Conservation (phyloP, 768 basidiomycete genomes). For the Pleurotus tuoliensis region DNA sequence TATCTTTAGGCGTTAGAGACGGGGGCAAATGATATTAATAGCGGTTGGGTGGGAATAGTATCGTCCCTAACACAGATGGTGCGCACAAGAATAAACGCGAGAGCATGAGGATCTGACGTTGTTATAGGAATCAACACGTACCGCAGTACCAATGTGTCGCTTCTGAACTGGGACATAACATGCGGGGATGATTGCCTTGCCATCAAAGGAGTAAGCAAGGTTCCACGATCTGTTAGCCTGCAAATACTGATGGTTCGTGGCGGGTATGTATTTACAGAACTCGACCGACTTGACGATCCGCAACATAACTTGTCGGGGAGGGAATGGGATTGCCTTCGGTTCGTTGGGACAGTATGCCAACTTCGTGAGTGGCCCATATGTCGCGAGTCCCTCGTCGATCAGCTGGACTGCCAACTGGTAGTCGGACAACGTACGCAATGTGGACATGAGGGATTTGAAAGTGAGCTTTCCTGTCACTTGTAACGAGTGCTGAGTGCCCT, state of each 20-base stretch:
- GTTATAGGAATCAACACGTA: constrained; percentile 50
- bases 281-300: constrained; percentile 46
- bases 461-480: constrained; percentile 19
- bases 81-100: neutral
- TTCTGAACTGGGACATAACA: constrained; percentile 60
- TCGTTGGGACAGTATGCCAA: constrained; percentile 56
- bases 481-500: too few relatives aligned
- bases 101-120: neutral
- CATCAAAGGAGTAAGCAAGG: constrained; percentile 49
- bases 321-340: constrained; percentile 59
- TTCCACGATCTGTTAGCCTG: too few relatives aligned
- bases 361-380: constrained; percentile 28
- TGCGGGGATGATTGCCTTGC: constrained; percentile 63
- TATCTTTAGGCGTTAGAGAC: neutral
- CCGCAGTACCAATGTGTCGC: constrained; percentile 40
- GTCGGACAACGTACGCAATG: constrained; percentile 53
- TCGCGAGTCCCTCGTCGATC: neutral
- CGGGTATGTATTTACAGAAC: constrained; percentile 31
- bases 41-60: constrained; percentile 22
- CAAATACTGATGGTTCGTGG: too few relatives aligned
- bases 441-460: constrained; percentile 43
- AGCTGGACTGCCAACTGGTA: constrained; percentile 15
- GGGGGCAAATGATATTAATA: neutral
- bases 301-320: constrained; percentile 52
- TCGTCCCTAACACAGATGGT: constrained; percentile 63